Evolutionary conservation across 257 asterid species (phyloP).

Genomic region (Solanum chiquidenum): DNA sequence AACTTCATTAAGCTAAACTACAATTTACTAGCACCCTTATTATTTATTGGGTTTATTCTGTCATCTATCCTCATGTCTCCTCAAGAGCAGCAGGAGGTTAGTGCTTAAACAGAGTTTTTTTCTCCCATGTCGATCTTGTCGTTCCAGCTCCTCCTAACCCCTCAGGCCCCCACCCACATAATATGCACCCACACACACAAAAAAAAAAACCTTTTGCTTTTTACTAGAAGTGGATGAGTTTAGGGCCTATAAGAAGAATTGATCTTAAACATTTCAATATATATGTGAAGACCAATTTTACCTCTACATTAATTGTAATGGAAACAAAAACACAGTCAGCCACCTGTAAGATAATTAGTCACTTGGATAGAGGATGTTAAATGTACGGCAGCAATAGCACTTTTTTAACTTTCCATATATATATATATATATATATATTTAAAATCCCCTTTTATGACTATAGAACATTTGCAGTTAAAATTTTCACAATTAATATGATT

Average conservation of each 20-base stretch:
- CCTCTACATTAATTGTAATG: background rate
- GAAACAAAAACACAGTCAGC: background rate
- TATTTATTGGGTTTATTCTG: constrained; percentile 20
- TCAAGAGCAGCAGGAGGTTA: constrained; percentile 46
- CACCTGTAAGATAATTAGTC: background rate
- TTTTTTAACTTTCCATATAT: background rate
- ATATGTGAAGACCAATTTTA: background rate
- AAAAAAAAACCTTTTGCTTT: background rate
- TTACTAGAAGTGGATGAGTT: background rate
- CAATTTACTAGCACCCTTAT: constrained; percentile 6
- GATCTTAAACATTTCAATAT: background rate
- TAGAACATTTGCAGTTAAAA: background rate
- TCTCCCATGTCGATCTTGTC: background rate
- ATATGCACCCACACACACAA: background rate
- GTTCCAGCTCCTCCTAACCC: background rate
- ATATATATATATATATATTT: background rate
- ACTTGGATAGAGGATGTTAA: background rate
- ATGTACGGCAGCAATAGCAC: background rate
- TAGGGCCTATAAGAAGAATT: background rate
- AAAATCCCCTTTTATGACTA: background rate
- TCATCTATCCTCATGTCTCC: constrained; percentile 4
- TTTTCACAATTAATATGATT: background rate
- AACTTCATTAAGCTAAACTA: constrained; percentile 11
- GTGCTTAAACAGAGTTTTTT: background rate
- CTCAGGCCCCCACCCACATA: background rate